Evolutionary conservation across 208 protist species (phyloP), one percentile per base, ranked within the genome.

Genomic region (Trypanosomatidae sp.): DNA sequence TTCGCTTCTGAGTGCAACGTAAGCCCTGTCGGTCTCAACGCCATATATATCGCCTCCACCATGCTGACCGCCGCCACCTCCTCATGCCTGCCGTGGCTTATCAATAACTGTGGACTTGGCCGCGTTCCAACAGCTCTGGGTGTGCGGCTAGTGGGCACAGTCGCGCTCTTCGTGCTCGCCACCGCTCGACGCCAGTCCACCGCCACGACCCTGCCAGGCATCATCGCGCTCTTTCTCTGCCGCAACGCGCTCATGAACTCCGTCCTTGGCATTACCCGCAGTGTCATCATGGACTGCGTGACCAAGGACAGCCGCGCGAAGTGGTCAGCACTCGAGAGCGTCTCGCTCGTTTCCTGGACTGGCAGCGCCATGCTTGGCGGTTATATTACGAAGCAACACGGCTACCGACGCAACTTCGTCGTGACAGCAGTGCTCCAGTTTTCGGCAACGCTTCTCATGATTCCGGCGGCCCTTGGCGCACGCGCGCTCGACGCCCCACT

Each of bases 251-350:
- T 71, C 22, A 93, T 93, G 89, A 93, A 93, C 76, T 79, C 80
- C 8, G 84, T 86, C 12, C 56, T 77, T 5, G 89, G 89, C 43
- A 33, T 91, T 58, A 91, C 86, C 0, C 85, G 89, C 50, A 90
- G 84, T 53, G 82, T 93, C 52, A 82, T 93, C 36, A 93, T 93
- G 89, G 89, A 93, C 66, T 78, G 76, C 72, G 86, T 89, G 17
- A 2, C 28, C 3, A 81, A 80, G 33, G 55, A 78, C n/a, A 80
- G 66, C 43, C 67, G 83, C 4, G 82, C 85, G 22, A 88, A 81
- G 79, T 93, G 85, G 86, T 84, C 83, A 36, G 89, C 89, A 36
- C 80, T 91, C 53, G 89, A 93, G 74, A 88, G 84, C 69, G 82
- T 93, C 66, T 80, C 82, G 0, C 80, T 77, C 50, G 80, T 91